These are phyloP conservation scores for Urochloa ruziziensis DNA, from an alignment of 176 grass and related monocot genomes.

Conservation along the genomic window DNA sequence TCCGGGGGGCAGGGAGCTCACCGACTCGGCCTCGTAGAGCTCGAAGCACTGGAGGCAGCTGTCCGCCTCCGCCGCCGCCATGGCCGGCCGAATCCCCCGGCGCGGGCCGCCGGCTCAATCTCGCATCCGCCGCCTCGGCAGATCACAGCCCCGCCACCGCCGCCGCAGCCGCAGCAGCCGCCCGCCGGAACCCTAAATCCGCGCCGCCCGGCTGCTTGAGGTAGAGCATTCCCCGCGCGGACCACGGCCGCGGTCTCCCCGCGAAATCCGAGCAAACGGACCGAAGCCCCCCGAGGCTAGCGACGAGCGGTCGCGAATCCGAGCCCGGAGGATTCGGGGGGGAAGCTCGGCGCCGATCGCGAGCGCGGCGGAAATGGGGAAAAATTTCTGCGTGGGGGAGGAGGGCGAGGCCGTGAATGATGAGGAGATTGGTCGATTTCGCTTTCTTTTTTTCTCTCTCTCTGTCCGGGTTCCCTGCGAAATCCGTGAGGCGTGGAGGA, in stretches of 20 bases:
- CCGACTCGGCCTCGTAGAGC: conserved; percentile 57
- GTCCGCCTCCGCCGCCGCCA: conserved; percentile 26
- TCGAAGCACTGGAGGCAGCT: conserved; percentile 46
- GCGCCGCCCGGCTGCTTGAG: conserved; percentile 50
- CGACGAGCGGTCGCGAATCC: not conserved
- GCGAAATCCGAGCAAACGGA: conserved; percentile 10
- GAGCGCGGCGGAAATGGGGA: conserved; percentile 12
- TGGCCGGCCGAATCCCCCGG: conserved; percentile 37
- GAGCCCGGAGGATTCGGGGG: not conserved
- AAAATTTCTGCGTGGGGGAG: conserved; percentile 8
- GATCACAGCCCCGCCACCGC: conserved; percentile 41
- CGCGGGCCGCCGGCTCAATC: conserved; percentile 18
- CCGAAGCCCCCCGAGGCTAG: not conserved
- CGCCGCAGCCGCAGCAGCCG: not conserved
- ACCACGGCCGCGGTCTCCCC: conserved; percentile 27
- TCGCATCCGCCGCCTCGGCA: conserved; percentile 27
- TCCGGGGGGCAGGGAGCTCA: conserved; percentile 32
- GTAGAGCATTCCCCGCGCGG: conserved; percentile 61
- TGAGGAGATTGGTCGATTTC: conserved; percentile 44
- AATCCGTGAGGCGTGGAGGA: conserved; percentile 47
- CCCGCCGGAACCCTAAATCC: conserved; percentile 50
- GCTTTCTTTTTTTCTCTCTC: not conserved
- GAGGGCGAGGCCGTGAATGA: conserved; percentile 22
- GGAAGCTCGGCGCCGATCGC: conserved; percentile 8
- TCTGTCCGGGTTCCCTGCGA: not conserved